phyloP scores from a whole-genome alignment of 129 eudicot species.

The Daucus carota region DNA sequence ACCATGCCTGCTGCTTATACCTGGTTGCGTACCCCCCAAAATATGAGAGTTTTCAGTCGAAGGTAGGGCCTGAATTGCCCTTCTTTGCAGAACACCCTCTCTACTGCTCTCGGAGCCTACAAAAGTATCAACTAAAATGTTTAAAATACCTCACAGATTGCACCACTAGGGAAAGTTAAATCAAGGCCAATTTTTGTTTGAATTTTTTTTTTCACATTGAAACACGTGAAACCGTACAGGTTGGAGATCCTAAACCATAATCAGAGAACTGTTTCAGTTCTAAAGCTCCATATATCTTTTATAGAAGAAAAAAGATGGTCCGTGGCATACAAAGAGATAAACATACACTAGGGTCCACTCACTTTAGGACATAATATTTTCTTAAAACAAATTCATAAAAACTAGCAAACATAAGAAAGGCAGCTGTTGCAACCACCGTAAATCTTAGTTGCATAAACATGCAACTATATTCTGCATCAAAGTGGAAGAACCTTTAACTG shows the following conservation, averaged over 20 bases:
- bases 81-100: conserved; percentile 15
- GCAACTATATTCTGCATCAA: neutral
- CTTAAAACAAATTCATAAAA: neutral
- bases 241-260: neutral
- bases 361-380: neutral
- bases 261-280: neutral
- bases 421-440: neutral
- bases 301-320: too few species aligned
- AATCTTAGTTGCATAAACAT: neutral
- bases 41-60: conserved; percentile 28
- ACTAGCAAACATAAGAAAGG: too few species aligned
- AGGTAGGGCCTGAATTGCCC: conserved; percentile 75
- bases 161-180: neutral
- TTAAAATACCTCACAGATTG: neutral
- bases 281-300: too few species aligned
- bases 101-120: conserved; percentile 21
- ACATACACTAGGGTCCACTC: too few species aligned
- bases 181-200: too few species aligned
- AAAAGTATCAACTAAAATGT: neutral
- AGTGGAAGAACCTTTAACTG: neutral
- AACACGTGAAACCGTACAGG: neutral
- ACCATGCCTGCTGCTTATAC: conserved; percentile 1
- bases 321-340: too few species aligned
- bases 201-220: neutral
- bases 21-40: conserved; percentile 8